Percentiles rank a stretch among this genome's conserved stretches.
Conservation (phyloP, 1,284 basidiomycete species). For the Violaceomyces palustris region DNA sequence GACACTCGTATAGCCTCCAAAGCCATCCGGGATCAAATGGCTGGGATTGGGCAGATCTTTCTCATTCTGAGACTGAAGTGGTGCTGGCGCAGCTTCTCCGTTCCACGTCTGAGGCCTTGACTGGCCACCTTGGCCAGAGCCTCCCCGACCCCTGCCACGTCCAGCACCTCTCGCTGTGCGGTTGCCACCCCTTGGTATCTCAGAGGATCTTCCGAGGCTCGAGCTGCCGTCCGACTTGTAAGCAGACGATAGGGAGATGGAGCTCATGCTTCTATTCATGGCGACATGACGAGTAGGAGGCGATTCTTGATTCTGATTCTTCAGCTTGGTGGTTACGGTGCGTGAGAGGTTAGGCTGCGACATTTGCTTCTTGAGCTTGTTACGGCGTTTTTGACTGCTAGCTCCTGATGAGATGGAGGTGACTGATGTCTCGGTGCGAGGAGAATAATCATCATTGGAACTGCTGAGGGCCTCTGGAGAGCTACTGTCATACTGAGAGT, state of each 20-base stretch:
- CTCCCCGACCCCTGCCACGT: neutral
- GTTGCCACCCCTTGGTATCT: conserved; percentile 22
- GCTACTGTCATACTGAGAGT: no score
- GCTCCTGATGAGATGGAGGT: conserved; percentile 8
- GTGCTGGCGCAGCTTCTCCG: no score
- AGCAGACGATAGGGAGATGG: conserved; percentile 11
- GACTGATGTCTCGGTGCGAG: conserved; percentile 20
- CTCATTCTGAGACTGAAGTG: no score
- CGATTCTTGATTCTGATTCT: neutral
- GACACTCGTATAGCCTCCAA: conserved; percentile 27
- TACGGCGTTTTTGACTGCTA: conserved; percentile 1
- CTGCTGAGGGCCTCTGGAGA: no score
- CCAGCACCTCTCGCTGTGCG: neutral
- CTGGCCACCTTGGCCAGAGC: neutral
- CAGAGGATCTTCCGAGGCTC: conserved; percentile 26
- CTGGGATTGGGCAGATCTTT: neutral
- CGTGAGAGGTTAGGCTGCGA: conserved; percentile 17
- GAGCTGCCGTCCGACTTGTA: conserved; percentile 25
- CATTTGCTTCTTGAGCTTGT: conserved; percentile 11
- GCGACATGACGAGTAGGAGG: neutral
- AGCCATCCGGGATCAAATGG: conserved; percentile 32
- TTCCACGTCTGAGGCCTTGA: neutral
- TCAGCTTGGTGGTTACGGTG: neutral
- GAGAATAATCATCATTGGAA: no score
- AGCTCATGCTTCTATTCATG: conserved; percentile 20